These are phyloP conservation scores for Paramecium octaurelia DNA, from an alignment of 73 alveolate genomes.

Conservation along the genomic window DNA sequence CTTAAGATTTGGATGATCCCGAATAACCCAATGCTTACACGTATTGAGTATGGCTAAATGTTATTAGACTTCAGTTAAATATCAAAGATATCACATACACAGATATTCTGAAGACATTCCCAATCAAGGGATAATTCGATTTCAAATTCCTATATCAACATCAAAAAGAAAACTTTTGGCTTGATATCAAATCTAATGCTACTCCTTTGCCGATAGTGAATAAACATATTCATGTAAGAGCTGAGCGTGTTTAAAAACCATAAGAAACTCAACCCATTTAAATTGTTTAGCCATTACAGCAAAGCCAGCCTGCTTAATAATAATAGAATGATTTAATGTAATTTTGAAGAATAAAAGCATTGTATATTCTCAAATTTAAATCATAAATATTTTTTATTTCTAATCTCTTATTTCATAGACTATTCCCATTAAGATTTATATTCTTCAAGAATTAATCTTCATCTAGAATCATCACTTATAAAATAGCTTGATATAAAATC, in stretches of 20 bases:
- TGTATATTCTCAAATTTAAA: background rate
- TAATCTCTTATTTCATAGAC: background rate
- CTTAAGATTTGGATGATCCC: background rate
- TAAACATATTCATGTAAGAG: constrained; percentile 13
- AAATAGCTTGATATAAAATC: too few species aligned
- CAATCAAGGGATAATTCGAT: background rate
- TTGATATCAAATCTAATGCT: background rate
- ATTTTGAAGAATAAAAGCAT: background rate
- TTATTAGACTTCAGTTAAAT: background rate
- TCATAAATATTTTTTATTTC: background rate
- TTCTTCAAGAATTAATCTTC: too few species aligned
- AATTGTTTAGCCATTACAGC: background rate
- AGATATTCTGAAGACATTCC: background rate
- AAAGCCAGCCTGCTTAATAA: background rate
- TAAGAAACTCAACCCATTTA: background rate
- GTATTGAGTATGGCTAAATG: background rate
- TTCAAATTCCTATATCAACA: background rate
- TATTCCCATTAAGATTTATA: too few species aligned
- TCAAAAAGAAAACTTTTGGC: constrained; percentile 4
- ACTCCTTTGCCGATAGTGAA: constrained; percentile 11
- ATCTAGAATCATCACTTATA: too few species aligned
- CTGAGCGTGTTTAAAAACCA: background rate
- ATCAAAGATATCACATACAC: constrained; percentile 21
- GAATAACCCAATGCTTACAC: constrained; percentile 15
- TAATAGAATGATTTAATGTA: background rate